phyloP scores from a whole-genome alignment of 2,329 filamentous ascomycete species.

The Calonectria fujianensis region DNA sequence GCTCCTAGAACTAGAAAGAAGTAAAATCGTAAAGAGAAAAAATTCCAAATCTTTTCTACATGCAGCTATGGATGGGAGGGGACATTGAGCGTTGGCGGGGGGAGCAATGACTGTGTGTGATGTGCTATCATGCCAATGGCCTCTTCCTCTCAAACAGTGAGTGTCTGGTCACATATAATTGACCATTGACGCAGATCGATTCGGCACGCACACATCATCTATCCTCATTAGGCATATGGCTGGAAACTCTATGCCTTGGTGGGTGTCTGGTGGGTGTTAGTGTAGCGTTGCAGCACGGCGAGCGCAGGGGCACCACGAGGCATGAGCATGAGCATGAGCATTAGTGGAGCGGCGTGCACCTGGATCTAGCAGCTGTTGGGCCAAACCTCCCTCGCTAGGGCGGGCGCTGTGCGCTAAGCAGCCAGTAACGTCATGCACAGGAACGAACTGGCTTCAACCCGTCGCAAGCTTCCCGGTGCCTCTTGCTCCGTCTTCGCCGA shows the following conservation, averaged over 20 bases:
- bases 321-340: conserved; percentile 18
- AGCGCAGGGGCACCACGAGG: conserved; percentile 20
- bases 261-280: conserved; percentile 8
- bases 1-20: conserved; percentile 52
- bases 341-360: conserved; percentile 6
- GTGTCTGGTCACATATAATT: background rate
- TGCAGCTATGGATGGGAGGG: background rate
- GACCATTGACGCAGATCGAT: background rate
- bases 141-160: background rate
- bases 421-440: conserved; percentile 22
- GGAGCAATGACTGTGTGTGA: background rate
- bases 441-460: conserved; percentile 12
- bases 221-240: conserved; percentile 15
- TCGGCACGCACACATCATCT: conserved; percentile 6
- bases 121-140: background rate
- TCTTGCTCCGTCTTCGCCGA: conserved; percentile 3
- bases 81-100: background rate
- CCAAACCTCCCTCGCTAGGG: conserved; percentile 20
- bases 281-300: conserved; percentile 9
- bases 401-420: conserved; percentile 23
- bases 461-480: conserved; percentile 21
- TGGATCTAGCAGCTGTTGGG: conserved; percentile 18
- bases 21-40: conserved; percentile 52
- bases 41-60: conserved; percentile 36
- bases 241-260: conserved; percentile 19